A percentile compares a stretch with the other conserved stretches of the same genome.
phyloP scores from a whole-genome alignment of 2,329 filamentous ascomycete species.

The Amauroascus verrucosus region DNA sequence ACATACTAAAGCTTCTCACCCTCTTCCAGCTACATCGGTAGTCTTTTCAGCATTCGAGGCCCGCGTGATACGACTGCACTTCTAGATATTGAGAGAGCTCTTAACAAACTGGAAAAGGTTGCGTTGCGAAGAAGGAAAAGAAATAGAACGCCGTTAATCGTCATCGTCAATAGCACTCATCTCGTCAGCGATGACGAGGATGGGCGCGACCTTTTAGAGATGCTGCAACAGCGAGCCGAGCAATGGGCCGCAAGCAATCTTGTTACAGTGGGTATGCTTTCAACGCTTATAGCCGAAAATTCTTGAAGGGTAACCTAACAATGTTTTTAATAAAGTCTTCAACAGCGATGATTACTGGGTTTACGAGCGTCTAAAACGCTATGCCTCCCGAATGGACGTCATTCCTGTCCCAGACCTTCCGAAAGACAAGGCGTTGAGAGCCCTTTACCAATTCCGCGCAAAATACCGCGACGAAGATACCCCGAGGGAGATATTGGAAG shows the following conservation, averaged over 20 bases:
- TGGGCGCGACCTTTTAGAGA: conserved; percentile 83
- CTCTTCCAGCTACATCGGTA: conserved; percentile 55
- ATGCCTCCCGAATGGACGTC: conserved; percentile 90
- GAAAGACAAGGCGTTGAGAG: conserved; percentile 64
- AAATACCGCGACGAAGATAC: conserved; percentile 61
- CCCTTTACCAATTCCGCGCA: conserved; percentile 67
- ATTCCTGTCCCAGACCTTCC: conserved; percentile 74
- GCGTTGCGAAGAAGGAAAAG: conserved; percentile 55
- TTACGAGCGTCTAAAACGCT: conserved; percentile 84
- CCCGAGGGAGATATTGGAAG: conserved; percentile 48
- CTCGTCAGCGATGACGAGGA: conserved; percentile 83
- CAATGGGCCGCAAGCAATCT: conserved; percentile 90
- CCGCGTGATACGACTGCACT: conserved; percentile 85
- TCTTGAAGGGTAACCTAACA: neutral
- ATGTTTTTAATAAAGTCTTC: conserved; percentile 53
- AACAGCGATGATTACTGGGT: conserved; percentile 99
- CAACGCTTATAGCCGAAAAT: neutral
- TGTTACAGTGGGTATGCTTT: conserved; percentile 53
- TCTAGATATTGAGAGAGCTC: conserved; percentile 86
- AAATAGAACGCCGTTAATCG: conserved; percentile 61
- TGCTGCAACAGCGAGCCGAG: conserved; percentile 90
- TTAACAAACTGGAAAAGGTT: conserved; percentile 97
- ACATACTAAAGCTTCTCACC: neutral
- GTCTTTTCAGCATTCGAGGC: conserved; percentile 86
- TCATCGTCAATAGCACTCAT: conserved; percentile 92